Evolutionary conservation across 345 rosid genomes (phyloP), one percentile per base, ranked within the genome.

Genomic region (Orychophragmus violaceus): DNA sequence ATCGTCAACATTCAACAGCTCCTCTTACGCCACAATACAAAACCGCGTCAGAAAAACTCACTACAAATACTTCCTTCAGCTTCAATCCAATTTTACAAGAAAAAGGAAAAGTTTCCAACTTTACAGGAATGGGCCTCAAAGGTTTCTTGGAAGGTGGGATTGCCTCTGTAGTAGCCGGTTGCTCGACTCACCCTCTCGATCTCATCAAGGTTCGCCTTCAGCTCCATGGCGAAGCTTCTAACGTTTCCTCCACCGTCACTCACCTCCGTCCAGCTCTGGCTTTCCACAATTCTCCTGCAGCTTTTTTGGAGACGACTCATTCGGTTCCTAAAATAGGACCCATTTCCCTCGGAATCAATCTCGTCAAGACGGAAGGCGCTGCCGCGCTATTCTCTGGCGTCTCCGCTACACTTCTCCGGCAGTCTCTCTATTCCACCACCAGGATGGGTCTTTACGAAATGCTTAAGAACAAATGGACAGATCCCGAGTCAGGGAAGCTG

Each of bases 191-290:
- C 67, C 95, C 95, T 12, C 82, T 88, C 8, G 96, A 88, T 53
- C 88, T 88, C 25, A 80, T 88, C 71, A 88, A 88, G 74, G 96
- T 88, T 53, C 85, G 91, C 8, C 82, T 88, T 82, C 96, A 88
- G 66, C 87, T 88, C 17, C 96, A 88, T 44, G 96, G 96, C 12
- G 96, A 88, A 69, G 29, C 62, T 52, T 42, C 48, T 8, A 11
- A 21, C 9, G 48, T 42, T 7, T 11, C 80, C 60, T 33, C 82
- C 80, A 21, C 84, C 80, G 11, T 57, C 67, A 19, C 36, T 25
- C 39, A 41, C 33, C 71, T 74, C 36, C 87, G 88, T 13, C 91
- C 93, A 5, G 74, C 88, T 74, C 71, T 81, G 5, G 77, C 83
- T 64, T 82, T 81, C 68, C 62, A 49, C 3, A 65, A 74, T 25